Base-by-base conservation (phyloP, 2,329 filamentous ascomycete genomes). In the Exophiala aquamarina region DNA sequence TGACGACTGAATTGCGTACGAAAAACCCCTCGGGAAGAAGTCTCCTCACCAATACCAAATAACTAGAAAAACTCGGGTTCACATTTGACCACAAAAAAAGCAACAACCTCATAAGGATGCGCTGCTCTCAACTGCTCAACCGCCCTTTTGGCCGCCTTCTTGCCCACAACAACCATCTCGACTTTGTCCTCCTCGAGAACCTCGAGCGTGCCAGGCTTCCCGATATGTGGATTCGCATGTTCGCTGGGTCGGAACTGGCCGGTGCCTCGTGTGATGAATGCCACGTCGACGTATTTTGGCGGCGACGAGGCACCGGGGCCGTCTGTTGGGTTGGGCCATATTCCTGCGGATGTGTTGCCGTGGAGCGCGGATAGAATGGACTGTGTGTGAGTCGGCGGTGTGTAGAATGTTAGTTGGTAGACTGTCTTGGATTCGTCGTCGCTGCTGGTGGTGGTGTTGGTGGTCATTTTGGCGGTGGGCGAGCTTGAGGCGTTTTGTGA, bases 71-170 rank as follows among this genome's bases (percentile, higher is more conserved):
- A 26, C 23, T 26, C 23, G n/a, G 7, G 7, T 17, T 73, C 71
- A 59, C 71, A 61, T 50, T 64, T 69, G 52, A 68, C 68, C 17
- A 73, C 70, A 50, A 70, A 69, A 59, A 71, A 71, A 10, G 65
- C 67, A 18, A 70, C 66, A 52, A 71, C 67, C 44, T 73, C 71
- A 54, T 73, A 74, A 4, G 71, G 71, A 64, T 73, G 71, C n/a
- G 66, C 65, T 49, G 62, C 61, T 18, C 68, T 51, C 57, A 74
- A 55, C 29, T 63, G 69, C 50, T 66, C 55, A 13, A 74, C 71
- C 2, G 70, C 70, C 29, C 62, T 54, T 21, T 62, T 40, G 64
- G 70, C 67, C 8, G 66, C 57, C 36, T 61, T 55, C 40, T 61
- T 63, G 3, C 69, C 70, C 20, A 71, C 46, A 47, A 71, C 71